phyloP scores from a whole-genome alignment of 1,284 basidiomycete genomes.

The Ganoderma lingzhi region DNA sequence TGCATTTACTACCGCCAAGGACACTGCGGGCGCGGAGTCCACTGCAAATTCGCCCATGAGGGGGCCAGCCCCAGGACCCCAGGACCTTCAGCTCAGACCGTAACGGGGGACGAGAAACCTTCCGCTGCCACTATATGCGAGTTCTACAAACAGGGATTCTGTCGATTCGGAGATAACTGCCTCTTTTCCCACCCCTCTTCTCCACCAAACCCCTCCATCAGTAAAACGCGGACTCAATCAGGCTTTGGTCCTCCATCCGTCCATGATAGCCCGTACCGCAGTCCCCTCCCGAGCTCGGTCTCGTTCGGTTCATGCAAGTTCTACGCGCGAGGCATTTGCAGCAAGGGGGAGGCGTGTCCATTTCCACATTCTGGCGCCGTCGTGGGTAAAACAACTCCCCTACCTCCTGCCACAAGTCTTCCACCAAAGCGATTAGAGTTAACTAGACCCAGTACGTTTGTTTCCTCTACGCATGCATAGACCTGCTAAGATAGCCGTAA shows the following conservation, averaged over 20 bases:
- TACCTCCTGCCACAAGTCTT: background rate
- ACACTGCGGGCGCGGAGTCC: background rate
- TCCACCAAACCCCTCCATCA: background rate
- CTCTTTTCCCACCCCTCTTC: conserved; percentile 6
- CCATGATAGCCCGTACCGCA: background rate
- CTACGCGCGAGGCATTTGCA: conserved; percentile 50
- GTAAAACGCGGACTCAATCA: background rate
- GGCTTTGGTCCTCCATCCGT: background rate
- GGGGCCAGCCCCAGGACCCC: background rate
- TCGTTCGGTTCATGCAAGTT: conserved; percentile 47
- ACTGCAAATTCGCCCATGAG: conserved; percentile 7
- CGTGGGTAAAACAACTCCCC: background rate
- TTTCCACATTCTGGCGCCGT: conserved; percentile 39
- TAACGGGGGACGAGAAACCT: background rate
- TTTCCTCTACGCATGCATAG: background rate
- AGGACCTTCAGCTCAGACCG: background rate
- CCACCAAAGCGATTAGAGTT: background rate
- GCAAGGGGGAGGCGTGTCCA: conserved; percentile 48
- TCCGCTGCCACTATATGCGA: conserved; percentile 3
- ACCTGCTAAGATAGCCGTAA: background rate
- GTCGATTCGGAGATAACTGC: conserved; percentile 22
- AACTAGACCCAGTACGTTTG: background rate
- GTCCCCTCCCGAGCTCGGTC: background rate
- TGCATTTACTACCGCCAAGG: conserved; percentile 7
- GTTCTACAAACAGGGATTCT: conserved; percentile 19